Percentiles rank a stretch among this genome's conserved stretches.
phyloP scores from a whole-genome alignment of 257 asterid species.

The Solanum habrochaites region DNA sequence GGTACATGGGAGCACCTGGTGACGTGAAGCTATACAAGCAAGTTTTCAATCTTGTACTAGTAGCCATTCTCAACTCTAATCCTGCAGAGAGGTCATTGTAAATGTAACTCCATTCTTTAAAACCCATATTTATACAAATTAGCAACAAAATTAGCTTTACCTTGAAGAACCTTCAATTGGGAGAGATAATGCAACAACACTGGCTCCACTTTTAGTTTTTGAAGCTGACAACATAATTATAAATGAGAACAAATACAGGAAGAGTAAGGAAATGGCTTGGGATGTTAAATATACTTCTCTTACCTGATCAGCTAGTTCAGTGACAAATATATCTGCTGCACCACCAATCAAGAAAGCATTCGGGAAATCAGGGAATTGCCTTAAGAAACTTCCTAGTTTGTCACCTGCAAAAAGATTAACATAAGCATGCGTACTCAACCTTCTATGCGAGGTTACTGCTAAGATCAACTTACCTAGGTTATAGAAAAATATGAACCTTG shows the following conservation, averaged over 20 bases:
- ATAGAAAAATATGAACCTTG: conserved; percentile 70
- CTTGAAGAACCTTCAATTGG: conserved; percentile 61
- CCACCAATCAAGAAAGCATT: conserved; percentile 84
- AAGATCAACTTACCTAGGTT: conserved; percentile 40
- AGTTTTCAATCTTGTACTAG: conserved; percentile 81
- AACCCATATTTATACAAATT: not conserved
- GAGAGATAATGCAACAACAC: conserved; percentile 90
- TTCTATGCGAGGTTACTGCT: not conserved
- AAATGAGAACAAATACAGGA: not conserved
- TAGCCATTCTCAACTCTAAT: conserved; percentile 74
- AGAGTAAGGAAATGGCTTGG: not conserved
- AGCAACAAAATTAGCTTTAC: conserved; percentile 16
- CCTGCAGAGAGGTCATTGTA: conserved; percentile 32
- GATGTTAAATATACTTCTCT: not conserved
- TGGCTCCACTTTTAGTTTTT: conserved; percentile 93
- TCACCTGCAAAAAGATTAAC: conserved; percentile 36
- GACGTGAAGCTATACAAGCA: conserved; percentile 95
- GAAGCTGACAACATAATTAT: conserved; percentile 44
- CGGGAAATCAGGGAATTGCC: conserved; percentile 76
- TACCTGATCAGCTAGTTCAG: conserved; percentile 91
- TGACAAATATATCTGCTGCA: conserved; percentile 68
- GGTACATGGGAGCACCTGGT: conserved; percentile 97
- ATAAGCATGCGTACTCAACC: not conserved
- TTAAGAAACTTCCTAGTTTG: conserved; percentile 60
- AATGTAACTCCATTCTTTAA: not conserved